A percentile compares a stretch with the other conserved stretches of the same genome.
These are phyloP conservation scores for Trichophyton equinum DNA, from an alignment of 2,329 filamentous ascomycete genomes.

Conservation along the genomic window DNA sequence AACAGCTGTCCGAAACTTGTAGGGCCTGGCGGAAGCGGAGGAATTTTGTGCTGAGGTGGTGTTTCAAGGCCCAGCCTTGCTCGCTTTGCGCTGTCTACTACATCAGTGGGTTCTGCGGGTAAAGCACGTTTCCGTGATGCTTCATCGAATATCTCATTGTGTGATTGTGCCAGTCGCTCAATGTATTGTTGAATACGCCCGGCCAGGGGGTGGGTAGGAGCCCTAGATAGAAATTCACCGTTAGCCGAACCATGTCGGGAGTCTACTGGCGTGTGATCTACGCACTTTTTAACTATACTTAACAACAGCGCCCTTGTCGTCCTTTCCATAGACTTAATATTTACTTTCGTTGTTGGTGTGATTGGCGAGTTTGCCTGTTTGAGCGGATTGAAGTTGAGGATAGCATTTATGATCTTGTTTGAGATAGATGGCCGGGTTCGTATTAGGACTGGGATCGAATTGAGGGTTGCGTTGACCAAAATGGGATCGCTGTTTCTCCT, in stretches of 20 bases:
- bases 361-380: conserved; percentile 65
- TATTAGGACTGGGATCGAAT: conserved; percentile 71
- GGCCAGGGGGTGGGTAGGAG: conserved; percentile 63
- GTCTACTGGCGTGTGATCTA: conserved; percentile 3
- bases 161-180: conserved; percentile 66
- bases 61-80: conserved; percentile 53
- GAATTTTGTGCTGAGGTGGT: conserved; percentile 42
- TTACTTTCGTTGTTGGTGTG: conserved; percentile 66
- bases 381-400: conserved; percentile 85
- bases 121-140: conserved; percentile 60
- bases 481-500: conserved; percentile 57
- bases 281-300: conserved; percentile 67
- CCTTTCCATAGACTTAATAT: conserved; percentile 88
- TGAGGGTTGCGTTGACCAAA: conserved; percentile 80
- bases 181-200: conserved; percentile 76
- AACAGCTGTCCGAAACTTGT: conserved; percentile 74
- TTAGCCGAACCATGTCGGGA: neutral
- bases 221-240: conserved; percentile 38
- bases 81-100: conserved; percentile 65
- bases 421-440: conserved; percentile 68
- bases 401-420: conserved; percentile 70
- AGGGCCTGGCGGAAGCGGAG: conserved; percentile 60
- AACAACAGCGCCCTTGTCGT: conserved; percentile 74
- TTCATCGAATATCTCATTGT: conserved; percentile 69
- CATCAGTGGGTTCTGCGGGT: conserved; percentile 57